phyloP scores from a whole-genome alignment of 192 early-diverging fungal species.

The Gamsiella multidivaricata region DNA sequence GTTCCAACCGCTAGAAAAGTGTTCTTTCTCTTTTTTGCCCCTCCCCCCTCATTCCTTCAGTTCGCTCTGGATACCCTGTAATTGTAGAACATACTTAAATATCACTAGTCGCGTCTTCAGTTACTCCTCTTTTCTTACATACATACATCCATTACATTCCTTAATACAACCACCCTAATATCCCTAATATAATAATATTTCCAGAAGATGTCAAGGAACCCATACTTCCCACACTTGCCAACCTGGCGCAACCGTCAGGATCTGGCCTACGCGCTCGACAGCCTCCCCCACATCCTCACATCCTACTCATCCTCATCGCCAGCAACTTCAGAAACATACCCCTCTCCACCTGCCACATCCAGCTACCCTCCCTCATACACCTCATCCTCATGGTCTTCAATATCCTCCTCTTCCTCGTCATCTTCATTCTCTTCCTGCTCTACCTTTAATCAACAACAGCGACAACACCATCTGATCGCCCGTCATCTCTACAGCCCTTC shows the following conservation, averaged over 20 bases:
- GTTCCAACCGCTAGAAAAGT: no score
- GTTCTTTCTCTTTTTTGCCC: no score
- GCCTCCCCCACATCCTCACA: conserved; percentile 27
- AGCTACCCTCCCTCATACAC: not conserved
- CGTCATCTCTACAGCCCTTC: conserved; percentile 9
- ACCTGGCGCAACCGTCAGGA: conserved; percentile 48
- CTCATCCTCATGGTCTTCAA: conserved; percentile 3
- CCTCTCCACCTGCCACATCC: no score
- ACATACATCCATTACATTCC: no score
- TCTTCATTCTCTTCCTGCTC: conserved; percentile 6
- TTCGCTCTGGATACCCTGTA: no score
- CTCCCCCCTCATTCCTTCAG: no score
- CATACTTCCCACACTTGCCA: conserved; percentile 45
- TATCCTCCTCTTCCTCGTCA: conserved; percentile 13
- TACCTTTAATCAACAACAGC: conserved; percentile 10
- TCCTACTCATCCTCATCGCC: conserved; percentile 1
- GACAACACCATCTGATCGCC: conserved; percentile 23
- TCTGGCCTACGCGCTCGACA: conserved; percentile 41
- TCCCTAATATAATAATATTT: no score
- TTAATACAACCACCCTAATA: no score
- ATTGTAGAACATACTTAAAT: no score
- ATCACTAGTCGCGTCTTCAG: no score
- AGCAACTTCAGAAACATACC: not conserved
- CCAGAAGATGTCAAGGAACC: conserved; percentile 35
- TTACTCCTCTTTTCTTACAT: no score